phyloP scores from a whole-genome alignment of 2,329 filamentous ascomycete genomes.

The Endocalyx cinctus region DNA sequence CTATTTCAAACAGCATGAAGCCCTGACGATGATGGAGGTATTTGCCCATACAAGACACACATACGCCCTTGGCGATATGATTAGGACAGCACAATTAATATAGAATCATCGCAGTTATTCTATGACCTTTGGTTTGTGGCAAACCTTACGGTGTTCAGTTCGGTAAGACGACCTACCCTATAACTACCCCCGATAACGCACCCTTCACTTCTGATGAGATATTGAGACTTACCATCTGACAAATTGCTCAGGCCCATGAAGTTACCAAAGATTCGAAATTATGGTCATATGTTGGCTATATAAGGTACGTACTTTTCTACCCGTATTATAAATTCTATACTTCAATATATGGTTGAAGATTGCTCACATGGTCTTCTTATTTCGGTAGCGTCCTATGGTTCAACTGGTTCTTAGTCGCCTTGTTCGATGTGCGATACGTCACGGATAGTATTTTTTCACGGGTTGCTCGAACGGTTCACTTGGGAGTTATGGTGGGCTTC shows the following conservation, averaged over 20 bases:
- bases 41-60: too few species aligned
- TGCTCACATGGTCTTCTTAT: neutral
- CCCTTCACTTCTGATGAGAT: too few species aligned
- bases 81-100: too few species aligned
- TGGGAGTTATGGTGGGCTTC: conserved; percentile 60
- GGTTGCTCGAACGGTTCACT: conserved; percentile 51
- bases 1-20: too few species aligned
- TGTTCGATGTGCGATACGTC: conserved; percentile 63
- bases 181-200: too few species aligned
- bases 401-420: conserved; percentile 58
- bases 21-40: too few species aligned
- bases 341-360: neutral
- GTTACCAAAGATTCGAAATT: conserved; percentile 13
- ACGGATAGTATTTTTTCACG: conserved; percentile 60
- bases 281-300: conserved; percentile 47
- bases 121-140: too few species aligned
- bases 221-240: too few species aligned
- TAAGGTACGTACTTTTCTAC: conserved; percentile 27
- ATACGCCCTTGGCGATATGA: too few species aligned
- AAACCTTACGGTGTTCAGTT: too few species aligned
- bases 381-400: conserved; percentile 48
- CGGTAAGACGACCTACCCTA: too few species aligned
- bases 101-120: too few species aligned
- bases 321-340: conserved; percentile 13
- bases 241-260: conserved; percentile 13